These are phyloP conservation scores for Violaceomyces palustris DNA, from an alignment of 1,284 basidiomycete species.

Conservation along the genomic window DNA sequence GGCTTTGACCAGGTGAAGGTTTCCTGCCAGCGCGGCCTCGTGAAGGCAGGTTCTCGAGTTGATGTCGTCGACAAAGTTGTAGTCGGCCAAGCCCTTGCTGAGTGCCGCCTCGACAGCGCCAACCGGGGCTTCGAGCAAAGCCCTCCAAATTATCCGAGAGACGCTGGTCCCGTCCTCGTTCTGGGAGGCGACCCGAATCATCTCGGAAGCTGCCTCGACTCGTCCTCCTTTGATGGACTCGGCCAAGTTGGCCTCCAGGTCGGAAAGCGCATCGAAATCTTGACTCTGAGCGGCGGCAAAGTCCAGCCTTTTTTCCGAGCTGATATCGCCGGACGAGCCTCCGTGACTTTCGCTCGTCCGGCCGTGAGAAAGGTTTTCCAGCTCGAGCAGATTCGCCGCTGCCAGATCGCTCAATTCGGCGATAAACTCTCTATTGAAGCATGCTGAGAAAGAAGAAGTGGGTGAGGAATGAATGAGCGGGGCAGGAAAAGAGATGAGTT, in stretches of 20 bases:
- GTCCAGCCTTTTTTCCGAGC: slow-evolving; percentile 42
- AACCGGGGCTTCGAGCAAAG: slow-evolving; percentile 37
- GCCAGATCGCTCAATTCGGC: slow-evolving; percentile 93
- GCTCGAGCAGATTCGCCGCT: slow-evolving; percentile 83
- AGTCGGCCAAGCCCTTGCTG: slow-evolving; percentile 62
- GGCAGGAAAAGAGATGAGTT: too few relatives aligned
- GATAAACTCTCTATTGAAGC: slow-evolving; percentile 83
- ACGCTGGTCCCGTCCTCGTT: slow-evolving; percentile 40
- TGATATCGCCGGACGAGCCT: slow-evolving; percentile 20
- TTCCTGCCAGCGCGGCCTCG: slow-evolving; percentile 81
- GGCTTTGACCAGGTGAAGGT: slow-evolving; percentile 70
- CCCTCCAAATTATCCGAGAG: slow-evolving; percentile 48
- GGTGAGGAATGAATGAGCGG: too few relatives aligned
- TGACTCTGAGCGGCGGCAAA: slow-evolving; percentile 43
- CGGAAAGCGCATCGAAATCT: slow-evolving; percentile 39
- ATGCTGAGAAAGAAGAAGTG: slow-evolving; percentile 11
- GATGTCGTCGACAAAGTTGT: slow-evolving; percentile 89
- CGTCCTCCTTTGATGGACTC: slow-evolving; percentile 36
- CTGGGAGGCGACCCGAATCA: slow-evolving; percentile 36
- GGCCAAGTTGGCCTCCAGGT: slow-evolving; percentile 44
- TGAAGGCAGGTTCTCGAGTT: slow-evolving; percentile 94
- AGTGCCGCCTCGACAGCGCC: slow-evolving; percentile 39
- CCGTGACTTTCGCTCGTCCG: slow-evolving; percentile 13
- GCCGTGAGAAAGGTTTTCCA: slow-evolving; percentile 63
- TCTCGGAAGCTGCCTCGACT: slow-evolving; percentile 29